Conservation (phyloP, 805 yeast species). For the Blastobotrys mokoenaii region DNA sequence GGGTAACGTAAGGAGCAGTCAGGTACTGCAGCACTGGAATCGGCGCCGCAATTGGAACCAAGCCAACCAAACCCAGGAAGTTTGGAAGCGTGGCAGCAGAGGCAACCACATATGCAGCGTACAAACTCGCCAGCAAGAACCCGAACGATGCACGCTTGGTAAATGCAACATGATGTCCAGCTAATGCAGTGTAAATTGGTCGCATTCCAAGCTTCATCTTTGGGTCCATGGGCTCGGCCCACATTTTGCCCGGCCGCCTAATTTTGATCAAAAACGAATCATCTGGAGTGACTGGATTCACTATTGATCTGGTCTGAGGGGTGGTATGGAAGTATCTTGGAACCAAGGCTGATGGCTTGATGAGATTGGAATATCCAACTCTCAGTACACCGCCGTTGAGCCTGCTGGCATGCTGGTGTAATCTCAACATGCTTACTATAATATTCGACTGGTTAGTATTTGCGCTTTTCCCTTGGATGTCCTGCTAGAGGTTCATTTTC, state of each 20-base stretch:
- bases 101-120: conserved; percentile 49
- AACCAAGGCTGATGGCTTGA: conserved; percentile 43
- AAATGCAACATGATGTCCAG: conserved; percentile 51
- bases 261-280: conserved; percentile 32
- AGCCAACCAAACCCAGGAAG: conserved; percentile 37
- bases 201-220: conserved; percentile 48
- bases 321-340: conserved; percentile 43
- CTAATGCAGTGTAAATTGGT: conserved; percentile 59
- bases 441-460: too few relatives aligned
- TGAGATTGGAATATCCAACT: too few relatives aligned
- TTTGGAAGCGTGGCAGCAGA: conserved; percentile 37
- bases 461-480: too few relatives aligned
- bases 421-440: too few relatives aligned
- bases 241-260: conserved; percentile 34
- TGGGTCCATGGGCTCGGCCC: conserved; percentile 40
- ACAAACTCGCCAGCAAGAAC: conserved; percentile 50
- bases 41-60: conserved; percentile 41
- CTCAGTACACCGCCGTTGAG: too few relatives aligned
- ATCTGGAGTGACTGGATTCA: conserved; percentile 33
- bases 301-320: conserved; percentile 4
- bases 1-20: conserved; percentile 58
- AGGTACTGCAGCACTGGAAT: conserved; percentile 49
- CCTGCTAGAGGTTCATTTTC: too few relatives aligned
- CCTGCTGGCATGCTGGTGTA: too few relatives aligned
- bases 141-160: conserved; percentile 56